Evolutionary conservation across 257 asterid species (phyloP).

Genomic region (Avicennia marina): DNA sequence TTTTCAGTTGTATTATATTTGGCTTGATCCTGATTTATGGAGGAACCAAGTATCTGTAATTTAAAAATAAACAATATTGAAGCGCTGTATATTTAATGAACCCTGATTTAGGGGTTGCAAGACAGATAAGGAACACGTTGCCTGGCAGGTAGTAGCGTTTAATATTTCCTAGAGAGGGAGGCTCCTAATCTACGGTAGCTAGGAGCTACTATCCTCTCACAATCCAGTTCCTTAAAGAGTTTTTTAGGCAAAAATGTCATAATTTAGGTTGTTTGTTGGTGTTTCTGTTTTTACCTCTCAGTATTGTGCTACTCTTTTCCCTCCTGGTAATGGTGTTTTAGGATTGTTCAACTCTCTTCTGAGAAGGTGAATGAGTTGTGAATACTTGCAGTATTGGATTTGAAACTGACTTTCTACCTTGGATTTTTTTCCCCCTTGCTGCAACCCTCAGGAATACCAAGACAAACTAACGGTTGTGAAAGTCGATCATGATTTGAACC

Average conservation of each 20-base stretch:
- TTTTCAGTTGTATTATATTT: too few species aligned
- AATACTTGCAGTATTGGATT: constrained; percentile 3
- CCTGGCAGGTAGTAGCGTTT: not conserved
- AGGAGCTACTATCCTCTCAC: too few species aligned
- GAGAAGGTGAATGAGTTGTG: constrained; percentile 5
- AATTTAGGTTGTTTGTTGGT: not conserved
- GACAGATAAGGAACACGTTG: not conserved
- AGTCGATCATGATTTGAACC: constrained; percentile 78
- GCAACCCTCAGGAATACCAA: constrained; percentile 50
- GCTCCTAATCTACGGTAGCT: too few species aligned
- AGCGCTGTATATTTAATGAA: not conserved
- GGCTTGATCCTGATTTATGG: not conserved
- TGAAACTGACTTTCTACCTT: not conserved
- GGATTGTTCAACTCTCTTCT: not conserved
- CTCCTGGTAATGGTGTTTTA: not conserved
- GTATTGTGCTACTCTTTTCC: not conserved
- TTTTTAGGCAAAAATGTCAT: too few species aligned
- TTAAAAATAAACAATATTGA: not conserved
- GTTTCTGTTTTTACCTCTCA: not conserved
- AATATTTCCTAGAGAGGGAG: not conserved
- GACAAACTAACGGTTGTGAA: constrained; percentile 71
- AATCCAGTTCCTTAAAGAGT: too few species aligned
- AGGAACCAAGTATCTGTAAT: not conserved
- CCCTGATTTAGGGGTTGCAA: not conserved
- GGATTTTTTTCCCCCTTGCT: not conserved